A percentile compares a stretch with the other conserved stretches of the same genome.
These are phyloP conservation scores for Simmondsia chinensis DNA, from an alignment of 148 eudicot species.

Conservation along the genomic window DNA sequence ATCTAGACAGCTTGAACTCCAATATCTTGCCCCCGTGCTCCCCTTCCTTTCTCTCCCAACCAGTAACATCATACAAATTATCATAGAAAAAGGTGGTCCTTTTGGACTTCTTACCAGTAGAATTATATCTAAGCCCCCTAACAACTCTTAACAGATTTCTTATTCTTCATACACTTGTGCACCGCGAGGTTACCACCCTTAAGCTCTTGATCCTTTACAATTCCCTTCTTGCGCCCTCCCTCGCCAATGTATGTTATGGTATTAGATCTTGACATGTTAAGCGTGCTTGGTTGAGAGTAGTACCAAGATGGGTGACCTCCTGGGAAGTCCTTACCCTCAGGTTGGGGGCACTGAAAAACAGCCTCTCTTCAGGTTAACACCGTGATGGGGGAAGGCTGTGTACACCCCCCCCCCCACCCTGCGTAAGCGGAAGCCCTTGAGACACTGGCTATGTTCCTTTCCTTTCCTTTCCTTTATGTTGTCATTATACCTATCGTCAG, in stretches of 20 bases:
- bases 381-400: too few relatives aligned
- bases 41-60: constrained; percentile 17
- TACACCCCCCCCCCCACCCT: too few relatives aligned
- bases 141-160: constrained; percentile 44
- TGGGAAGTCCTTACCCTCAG: too few relatives aligned
- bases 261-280: constrained; percentile 6
- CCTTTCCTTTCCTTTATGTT: too few relatives aligned
- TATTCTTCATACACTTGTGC: constrained; percentile 34
- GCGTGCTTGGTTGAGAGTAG: too few relatives aligned
- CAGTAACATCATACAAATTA: constrained; percentile 38
- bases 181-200: constrained; percentile 43
- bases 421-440: too few relatives aligned
- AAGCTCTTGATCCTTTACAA: constrained; percentile 39
- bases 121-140: constrained; percentile 10
- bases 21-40: constrained; percentile 25
- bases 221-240: constrained; percentile 24
- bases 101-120: background rate
- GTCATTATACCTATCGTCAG: constrained; percentile 31
- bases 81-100: constrained; percentile 28
- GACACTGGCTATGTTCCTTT: too few relatives aligned
- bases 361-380: too few relatives aligned
- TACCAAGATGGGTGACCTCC: too few relatives aligned
- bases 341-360: too few relatives aligned
- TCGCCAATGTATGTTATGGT: constrained; percentile 33
- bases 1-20: constrained; percentile 30